These are phyloP conservation scores for Podosphaera xanthii DNA, from an alignment of 2,329 filamentous ascomycete genomes.

Conservation along the genomic window DNA sequence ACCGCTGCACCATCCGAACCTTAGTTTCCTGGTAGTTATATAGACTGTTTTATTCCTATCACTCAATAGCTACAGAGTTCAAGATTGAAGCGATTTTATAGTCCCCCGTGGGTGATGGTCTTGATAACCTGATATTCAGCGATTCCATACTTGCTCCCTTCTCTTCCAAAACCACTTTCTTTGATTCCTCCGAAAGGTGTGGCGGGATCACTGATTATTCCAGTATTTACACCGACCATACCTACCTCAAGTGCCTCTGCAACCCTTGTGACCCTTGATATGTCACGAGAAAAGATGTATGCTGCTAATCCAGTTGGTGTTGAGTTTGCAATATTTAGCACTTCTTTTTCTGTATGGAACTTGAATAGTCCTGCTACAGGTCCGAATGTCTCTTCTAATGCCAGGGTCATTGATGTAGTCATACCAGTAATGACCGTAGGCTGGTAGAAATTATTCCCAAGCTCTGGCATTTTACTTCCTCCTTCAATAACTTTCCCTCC, in stretches of 20 bases:
- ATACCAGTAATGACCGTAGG: conserved; percentile 77
- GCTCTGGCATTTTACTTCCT: conserved; percentile 47
- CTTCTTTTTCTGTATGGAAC: conserved; percentile 75
- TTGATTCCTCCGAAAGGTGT: conserved; percentile 35
- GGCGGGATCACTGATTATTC: conserved; percentile 31
- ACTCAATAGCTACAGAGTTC: neutral
- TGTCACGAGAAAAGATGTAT: conserved; percentile 64
- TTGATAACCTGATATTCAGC: conserved; percentile 30
- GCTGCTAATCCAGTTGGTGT: conserved; percentile 75
- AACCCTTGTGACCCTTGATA: conserved; percentile 35
- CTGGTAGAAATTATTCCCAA: conserved; percentile 72
- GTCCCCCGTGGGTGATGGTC: conserved; percentile 30
- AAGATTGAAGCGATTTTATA: conserved; percentile 17
- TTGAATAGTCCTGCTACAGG: conserved; percentile 77
- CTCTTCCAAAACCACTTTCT: conserved; percentile 30
- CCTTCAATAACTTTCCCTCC: conserved; percentile 55
- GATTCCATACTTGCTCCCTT: conserved; percentile 30
- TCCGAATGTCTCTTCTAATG: conserved; percentile 82
- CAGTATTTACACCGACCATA: conserved; percentile 73
- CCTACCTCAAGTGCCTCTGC: conserved; percentile 56
- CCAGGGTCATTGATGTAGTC: conserved; percentile 64
- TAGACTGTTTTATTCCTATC: neutral
- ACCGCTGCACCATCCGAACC: neutral
- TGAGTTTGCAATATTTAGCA: conserved; percentile 60
- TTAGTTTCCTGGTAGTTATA: too few relatives aligned